phyloP scores from a whole-genome alignment of 1,284 basidiomycete species.

The Cryptococcus neoformans region DNA sequence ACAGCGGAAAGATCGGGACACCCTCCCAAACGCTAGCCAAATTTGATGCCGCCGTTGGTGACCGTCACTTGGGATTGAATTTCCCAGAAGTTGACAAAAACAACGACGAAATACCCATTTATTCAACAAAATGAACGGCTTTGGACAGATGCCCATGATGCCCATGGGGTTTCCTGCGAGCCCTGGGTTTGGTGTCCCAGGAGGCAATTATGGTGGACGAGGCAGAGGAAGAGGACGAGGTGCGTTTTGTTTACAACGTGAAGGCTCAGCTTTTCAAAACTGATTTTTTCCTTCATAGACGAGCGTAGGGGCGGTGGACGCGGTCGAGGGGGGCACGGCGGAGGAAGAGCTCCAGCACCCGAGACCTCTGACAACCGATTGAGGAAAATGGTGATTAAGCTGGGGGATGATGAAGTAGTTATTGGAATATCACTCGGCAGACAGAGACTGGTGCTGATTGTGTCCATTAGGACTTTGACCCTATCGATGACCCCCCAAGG shows the following conservation, averaged over 20 bases:
- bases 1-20: no score
- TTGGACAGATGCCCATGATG: no score
- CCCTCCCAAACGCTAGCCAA: no score
- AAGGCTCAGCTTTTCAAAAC: not conserved
- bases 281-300: not conserved
- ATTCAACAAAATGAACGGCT: no score
- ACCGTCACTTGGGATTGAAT: no score
- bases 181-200: not conserved
- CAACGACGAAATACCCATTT: no score
- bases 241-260: not conserved
- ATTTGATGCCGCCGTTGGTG: no score
- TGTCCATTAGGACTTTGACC: constrained; percentile 31
- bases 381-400: constrained; percentile 65
- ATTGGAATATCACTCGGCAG: not conserved
- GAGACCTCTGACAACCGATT: constrained; percentile 72
- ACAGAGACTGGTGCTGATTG: not conserved
- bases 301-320: constrained; percentile 16
- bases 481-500: constrained; percentile 66
- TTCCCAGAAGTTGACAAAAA: no score
- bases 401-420: constrained; percentile 75
- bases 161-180: no score
- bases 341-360: constrained; percentile 27
- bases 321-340: constrained; percentile 23
- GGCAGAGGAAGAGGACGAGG: constrained; percentile 11
- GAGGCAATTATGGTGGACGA: constrained; percentile 8